Conservation (phyloP, 2,329 filamentous ascomycete species). For the Chaetothyriales sp. region DNA sequence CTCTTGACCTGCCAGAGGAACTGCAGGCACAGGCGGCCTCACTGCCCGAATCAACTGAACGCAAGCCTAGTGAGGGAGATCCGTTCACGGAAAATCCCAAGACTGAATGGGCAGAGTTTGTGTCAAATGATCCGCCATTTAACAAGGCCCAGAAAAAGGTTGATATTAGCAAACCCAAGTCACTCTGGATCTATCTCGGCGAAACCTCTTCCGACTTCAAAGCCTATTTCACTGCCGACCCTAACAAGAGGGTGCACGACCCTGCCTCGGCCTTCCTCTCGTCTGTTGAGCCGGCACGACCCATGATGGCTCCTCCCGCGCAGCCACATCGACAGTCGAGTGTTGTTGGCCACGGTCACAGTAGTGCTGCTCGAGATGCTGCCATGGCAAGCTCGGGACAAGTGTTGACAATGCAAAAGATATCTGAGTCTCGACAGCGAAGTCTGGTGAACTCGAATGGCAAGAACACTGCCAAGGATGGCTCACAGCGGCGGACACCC, state of each 20-base stretch:
- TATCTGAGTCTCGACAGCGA: neutral
- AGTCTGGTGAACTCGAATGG: neutral
- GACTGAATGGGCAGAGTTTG: conserved; percentile 61
- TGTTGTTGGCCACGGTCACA: conserved; percentile 12
- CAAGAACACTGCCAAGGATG: conserved; percentile 3
- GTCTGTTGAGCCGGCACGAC: conserved; percentile 24
- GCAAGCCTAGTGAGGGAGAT: conserved; percentile 20
- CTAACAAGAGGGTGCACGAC: conserved; percentile 34
- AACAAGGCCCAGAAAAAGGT: conserved; percentile 53
- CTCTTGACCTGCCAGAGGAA: conserved; percentile 33
- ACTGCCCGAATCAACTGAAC: conserved; percentile 18
- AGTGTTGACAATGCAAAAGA: neutral
- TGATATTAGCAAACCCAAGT: conserved; percentile 55
- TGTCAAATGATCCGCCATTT: conserved; percentile 40
- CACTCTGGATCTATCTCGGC: conserved; percentile 80
- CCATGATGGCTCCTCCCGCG: conserved; percentile 16
- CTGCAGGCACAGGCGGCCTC: conserved; percentile 28
- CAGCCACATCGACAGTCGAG: conserved; percentile 17
- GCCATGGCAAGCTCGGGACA: conserved; percentile 3
- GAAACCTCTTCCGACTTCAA: conserved; percentile 76
- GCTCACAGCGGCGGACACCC: conserved; percentile 8
- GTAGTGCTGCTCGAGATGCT: conserved; percentile 11
- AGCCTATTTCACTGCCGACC: conserved; percentile 78
- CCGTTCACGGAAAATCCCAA: conserved; percentile 29
- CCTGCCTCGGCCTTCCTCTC: conserved; percentile 36